Conservation (phyloP, 306 rosid genomes). For the Cicer pinnatifidum region DNA sequence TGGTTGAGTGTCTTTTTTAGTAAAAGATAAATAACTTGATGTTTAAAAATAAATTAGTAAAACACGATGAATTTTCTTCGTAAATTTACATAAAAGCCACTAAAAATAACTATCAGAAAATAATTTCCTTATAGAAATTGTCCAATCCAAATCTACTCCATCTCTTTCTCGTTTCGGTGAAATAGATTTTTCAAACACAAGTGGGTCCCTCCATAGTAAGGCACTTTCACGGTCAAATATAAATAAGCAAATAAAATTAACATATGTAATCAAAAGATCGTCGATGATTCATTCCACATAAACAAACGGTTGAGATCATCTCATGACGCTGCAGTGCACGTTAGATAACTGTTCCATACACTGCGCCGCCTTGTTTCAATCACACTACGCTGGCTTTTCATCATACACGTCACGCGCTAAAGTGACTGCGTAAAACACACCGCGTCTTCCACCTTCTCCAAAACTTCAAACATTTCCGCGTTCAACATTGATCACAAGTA, state of each 20-base stretch:
- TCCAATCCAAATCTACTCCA: too few relatives aligned
- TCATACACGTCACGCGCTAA: slow-evolving; percentile 58
- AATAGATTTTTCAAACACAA: not conserved
- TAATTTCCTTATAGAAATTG: too few relatives aligned
- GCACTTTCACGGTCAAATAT: not conserved
- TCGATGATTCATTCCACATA: not conserved
- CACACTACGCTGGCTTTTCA: slow-evolving; percentile 35
- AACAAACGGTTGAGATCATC: not conserved
- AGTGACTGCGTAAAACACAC: slow-evolving; percentile 29
- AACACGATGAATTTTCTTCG: too few relatives aligned
- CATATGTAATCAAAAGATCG: not conserved
- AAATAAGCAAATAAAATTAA: not conserved
- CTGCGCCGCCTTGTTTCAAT: slow-evolving; percentile 8
- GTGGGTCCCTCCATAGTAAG: not conserved
- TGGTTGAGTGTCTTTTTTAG: too few relatives aligned
- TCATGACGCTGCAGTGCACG: not conserved
- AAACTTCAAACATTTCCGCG: slow-evolving; percentile 43
- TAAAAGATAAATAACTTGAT: too few relatives aligned
- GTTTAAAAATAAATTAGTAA: too few relatives aligned
- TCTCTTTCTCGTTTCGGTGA: too few relatives aligned
- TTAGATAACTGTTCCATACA: slow-evolving; percentile 7
- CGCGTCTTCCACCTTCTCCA: not conserved
- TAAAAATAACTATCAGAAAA: too few relatives aligned
- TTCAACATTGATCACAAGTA: slow-evolving; percentile 13
- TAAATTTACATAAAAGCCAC: too few relatives aligned